These are phyloP conservation scores for Hirsutella rhossiliensis DNA, from an alignment of 2,329 filamentous ascomycete species.

Conservation along the genomic window DNA sequence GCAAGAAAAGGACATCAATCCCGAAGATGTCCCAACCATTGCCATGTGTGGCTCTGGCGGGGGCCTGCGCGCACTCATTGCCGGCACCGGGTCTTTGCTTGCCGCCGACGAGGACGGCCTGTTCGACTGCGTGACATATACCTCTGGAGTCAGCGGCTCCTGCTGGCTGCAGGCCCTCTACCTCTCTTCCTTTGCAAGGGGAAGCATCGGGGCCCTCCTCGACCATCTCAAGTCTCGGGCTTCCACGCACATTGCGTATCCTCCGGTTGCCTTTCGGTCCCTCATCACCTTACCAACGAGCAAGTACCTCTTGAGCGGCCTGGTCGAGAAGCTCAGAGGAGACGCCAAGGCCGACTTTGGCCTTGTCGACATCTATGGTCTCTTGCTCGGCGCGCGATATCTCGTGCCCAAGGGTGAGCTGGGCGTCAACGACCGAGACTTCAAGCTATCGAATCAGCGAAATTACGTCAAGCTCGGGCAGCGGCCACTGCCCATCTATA, in stretches of 20 bases:
- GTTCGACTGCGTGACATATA: slow-evolving; percentile 91
- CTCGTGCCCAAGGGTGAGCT: slow-evolving; percentile 71
- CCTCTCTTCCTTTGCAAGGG: slow-evolving; percentile 56
- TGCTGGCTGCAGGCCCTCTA: slow-evolving; percentile 92
- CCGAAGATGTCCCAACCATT: slow-evolving; percentile 85
- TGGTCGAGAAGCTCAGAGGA: slow-evolving; percentile 85
- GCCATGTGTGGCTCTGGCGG: slow-evolving; percentile 92
- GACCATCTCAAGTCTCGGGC: slow-evolving; percentile 80
- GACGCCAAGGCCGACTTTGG: slow-evolving; percentile 62
- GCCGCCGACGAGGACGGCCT: slow-evolving; percentile 77
- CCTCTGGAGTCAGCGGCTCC: slow-evolving; percentile 86
- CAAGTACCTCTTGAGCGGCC: slow-evolving; percentile 75
- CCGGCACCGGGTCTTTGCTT: slow-evolving; percentile 76
- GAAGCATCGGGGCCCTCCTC: slow-evolving; percentile 57
- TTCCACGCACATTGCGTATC: slow-evolving; percentile 84
- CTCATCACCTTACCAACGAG: slow-evolving; percentile 86
- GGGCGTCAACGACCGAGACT: slow-evolving; percentile 61
- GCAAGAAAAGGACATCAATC: slow-evolving; percentile 69
- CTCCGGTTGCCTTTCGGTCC: slow-evolving; percentile 68
- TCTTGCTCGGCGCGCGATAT: slow-evolving; percentile 72
- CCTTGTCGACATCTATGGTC: slow-evolving; percentile 84
- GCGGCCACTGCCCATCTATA: slow-evolving; percentile 87
- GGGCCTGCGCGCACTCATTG: slow-evolving; percentile 78
- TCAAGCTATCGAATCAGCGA: slow-evolving; percentile 84
- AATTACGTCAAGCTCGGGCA: slow-evolving; percentile 64